Evolutionary conservation across 2,329 filamentous ascomycete genomes (phyloP).

Genomic region (Talaromyces funiculosus): DNA sequence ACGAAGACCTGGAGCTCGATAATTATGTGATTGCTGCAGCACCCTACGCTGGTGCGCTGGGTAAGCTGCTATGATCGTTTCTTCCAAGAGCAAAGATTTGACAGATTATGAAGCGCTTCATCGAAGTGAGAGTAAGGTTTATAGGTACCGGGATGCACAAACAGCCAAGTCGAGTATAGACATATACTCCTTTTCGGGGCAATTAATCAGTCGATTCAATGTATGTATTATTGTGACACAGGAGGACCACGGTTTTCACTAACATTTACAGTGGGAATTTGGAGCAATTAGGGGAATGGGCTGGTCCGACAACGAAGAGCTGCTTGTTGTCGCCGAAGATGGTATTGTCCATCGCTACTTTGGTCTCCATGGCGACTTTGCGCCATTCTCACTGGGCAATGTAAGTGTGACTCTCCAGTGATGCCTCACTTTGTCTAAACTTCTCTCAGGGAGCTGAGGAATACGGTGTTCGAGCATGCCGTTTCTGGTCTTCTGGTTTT

Average conservation of each 20-base stretch:
- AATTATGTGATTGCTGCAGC: conserved; percentile 89
- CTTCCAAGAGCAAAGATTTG: background rate
- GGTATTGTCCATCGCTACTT: conserved; percentile 86
- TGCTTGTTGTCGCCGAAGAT: conserved; percentile 82
- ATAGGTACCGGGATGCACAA: conserved; percentile 67
- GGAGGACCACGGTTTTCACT: background rate
- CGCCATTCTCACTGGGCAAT: conserved; percentile 85
- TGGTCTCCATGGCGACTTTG: conserved; percentile 90
- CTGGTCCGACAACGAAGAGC: conserved; percentile 92
- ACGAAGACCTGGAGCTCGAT: conserved; percentile 87
- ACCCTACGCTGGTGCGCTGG: conserved; percentile 87
- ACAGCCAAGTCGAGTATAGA: conserved; percentile 79
- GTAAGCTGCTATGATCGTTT: conserved; percentile 46
- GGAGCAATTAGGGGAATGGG: conserved; percentile 80
- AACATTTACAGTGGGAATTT: conserved; percentile 68
- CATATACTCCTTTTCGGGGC: conserved; percentile 88
- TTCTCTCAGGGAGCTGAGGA: conserved; percentile 66
- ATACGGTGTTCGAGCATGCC: conserved; percentile 78
- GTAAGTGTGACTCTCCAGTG: conserved; percentile 30
- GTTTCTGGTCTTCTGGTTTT: conserved; percentile 88
- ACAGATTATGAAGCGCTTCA: conserved; percentile 60
- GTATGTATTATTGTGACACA: conserved; percentile 30
- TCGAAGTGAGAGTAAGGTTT: conserved; percentile 79
- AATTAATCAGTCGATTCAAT: conserved; percentile 73
- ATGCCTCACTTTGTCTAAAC: conserved; percentile 19